Evolutionary conservation across 768 basidiomycete species (phyloP), one percentile per base, ranked within the genome.

Genomic region (Amanita inopinata): DNA sequence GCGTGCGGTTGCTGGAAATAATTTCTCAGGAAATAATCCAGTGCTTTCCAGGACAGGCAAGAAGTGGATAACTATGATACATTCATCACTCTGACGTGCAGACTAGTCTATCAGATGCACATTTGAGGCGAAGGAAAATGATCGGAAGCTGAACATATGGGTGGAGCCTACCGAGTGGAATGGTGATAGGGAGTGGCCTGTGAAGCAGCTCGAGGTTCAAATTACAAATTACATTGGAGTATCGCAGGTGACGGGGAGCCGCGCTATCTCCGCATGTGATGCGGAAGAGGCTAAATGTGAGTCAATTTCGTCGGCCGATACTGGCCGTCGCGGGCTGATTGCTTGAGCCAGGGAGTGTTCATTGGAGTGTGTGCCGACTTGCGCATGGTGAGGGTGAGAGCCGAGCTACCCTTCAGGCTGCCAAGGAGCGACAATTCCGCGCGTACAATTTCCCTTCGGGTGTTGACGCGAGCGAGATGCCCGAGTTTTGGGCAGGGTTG

Each of bases 1-100:
- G 82, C 45, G 63, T 94, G 3, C 61, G 59, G 3, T 46, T 93
- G 2, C 64, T 96, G 42, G 92, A 96, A 59, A 60, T 59, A 5
- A 57, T 92, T 4, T 56, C 79, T 14, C 63, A 76, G 2, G 76
- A 80, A 47, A 69, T 83, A 2, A 61, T 69, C 3, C 54, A 58
- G 1, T 67, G 71, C 39, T 88, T 83, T 59, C 87, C 87, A 0
- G 58, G 69, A 3, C 61, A 84, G 66, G 89, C 85, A 34, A 37
- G 74, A 42, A 5, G 25, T 34, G 28, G 22, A 34, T 17, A 31
- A 17, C n/a, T 15, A 15, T 9, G 15, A 43, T 14, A 14, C 14
- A 9, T 43, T 20, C 33, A 22, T 27, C 3, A 28, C 4, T 12
- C 14, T 19, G 24, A 30, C 43, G 20, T 27, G 12, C 32, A 20